Percentiles rank a stretch among this genome's conserved stretches.
phyloP scores from a whole-genome alignment of 495 filamentous ascomycete species.

The Tuber borchii region DNA sequence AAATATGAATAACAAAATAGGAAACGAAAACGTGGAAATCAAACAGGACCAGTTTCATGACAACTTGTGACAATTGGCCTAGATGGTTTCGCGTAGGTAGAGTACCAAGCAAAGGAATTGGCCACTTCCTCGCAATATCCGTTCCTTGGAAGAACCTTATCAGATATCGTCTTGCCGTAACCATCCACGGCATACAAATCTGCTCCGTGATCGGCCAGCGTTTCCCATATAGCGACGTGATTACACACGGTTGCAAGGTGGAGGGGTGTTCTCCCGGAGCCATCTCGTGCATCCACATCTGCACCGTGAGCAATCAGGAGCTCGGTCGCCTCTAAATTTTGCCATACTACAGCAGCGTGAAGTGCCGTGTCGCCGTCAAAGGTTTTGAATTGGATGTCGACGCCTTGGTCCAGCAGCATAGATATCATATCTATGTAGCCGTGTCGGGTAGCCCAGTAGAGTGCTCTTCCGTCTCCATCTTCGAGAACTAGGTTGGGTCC shows the following conservation, averaged over 20 bases:
- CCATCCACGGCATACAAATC: neutral
- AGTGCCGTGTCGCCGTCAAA: neutral
- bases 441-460: slow-evolving; percentile 7
- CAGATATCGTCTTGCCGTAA: neutral
- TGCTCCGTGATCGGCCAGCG: neutral
- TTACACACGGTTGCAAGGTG: neutral
- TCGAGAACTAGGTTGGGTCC: neutral
- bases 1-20: too few relatives aligned
- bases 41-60: neutral
- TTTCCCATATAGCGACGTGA: neutral
- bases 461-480: neutral
- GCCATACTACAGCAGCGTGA: neutral
- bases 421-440: slow-evolving; percentile 2
- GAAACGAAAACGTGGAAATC: neutral
- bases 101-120: neutral
- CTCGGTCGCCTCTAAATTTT: neutral
- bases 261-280: neutral
- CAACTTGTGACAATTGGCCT: neutral
- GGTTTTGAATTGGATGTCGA: neutral
- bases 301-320: slow-evolving; percentile 1
- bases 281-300: neutral
- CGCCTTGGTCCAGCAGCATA: slow-evolving; percentile 5
- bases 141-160: neutral
- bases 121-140: neutral
- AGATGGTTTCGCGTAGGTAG: neutral